Evolutionary conservation across 2,329 filamentous ascomycete genomes (phyloP), one percentile per base, ranked within the genome.

Genomic region (Mariannaea elegans): DNA sequence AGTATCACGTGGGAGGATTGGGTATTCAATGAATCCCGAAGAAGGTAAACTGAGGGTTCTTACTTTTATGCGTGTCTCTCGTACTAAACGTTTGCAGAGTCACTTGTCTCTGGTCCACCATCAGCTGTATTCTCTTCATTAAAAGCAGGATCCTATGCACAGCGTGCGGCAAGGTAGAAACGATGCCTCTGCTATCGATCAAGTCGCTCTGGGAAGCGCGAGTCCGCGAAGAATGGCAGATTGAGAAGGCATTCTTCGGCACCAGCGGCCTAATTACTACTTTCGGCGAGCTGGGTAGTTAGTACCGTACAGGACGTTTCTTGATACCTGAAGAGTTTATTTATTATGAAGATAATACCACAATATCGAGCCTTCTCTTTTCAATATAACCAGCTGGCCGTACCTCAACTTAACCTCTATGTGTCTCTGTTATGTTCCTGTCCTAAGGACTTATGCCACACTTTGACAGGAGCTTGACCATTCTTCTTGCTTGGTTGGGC

Each of bases 1-100:
- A 68, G 67, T 7, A 31, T 14, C 3, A 67, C 59, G 2, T 75
- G 72, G 73, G 60, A 73, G 46, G 65, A 69, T 7, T 75, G 72
- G 72, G 66, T 75, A 6, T 70, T 72, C 19, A 68, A 69, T 0
- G 73, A 75, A 46, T 72, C 73, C 0, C 65, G 73, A 0, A 65
- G 73, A 23, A 59, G 73, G 67, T 66, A 63, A 36, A 45, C 13
- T n/a, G n/a, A n/a, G n/a, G n/a, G 1, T 2, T 13, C 21, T 6
- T n/a, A 1, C 8, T 14, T 13, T n/a, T 9, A 3, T n/a, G 12
- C 51, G n/a, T n/a, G n/a, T n/a, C n/a, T n/a, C n/a, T n/a, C n/a
- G n/a, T n/a, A n/a, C n/a, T n/a, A 60, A 31, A 65, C 21, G 6
- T 13, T 9, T 13, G 0, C 7, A 70, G 67, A 9, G 59, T 68